phyloP scores from a whole-genome alignment of 73 alveolate genomes.

The Effrenium voratum region DNA sequence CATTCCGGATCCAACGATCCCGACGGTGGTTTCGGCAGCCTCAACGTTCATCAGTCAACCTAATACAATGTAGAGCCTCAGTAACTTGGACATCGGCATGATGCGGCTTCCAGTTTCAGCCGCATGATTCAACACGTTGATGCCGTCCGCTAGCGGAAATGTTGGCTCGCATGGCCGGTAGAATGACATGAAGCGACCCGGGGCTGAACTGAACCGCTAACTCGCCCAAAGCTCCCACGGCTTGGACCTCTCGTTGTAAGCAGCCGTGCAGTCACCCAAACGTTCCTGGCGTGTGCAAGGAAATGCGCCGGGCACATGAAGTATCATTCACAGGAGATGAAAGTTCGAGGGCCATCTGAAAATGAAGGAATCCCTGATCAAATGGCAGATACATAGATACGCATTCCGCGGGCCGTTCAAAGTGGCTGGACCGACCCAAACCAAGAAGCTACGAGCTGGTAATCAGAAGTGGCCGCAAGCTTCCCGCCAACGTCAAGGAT shows the following conservation, averaged over 20 bases:
- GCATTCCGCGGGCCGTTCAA: neutral
- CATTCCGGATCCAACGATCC: no score
- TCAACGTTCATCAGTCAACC: no score
- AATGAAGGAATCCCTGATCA: neutral
- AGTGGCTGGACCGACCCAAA: neutral
- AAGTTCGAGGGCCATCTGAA: neutral
- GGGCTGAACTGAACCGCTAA: no score
- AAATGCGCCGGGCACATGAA: neutral
- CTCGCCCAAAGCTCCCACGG: no score
- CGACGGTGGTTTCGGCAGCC: no score
- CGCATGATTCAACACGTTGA: no score
- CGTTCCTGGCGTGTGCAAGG: conserved; percentile 30
- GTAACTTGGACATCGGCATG: no score
- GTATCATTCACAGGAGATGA: neutral
- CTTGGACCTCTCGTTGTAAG: conserved; percentile 16
- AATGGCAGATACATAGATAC: neutral
- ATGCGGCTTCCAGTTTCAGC: no score
- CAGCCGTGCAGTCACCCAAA: conserved; percentile 72
- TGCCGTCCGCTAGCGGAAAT: no score
- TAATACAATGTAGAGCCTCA: no score
- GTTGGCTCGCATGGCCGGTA: no score
- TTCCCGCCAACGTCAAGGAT: neutral
- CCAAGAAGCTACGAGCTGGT: neutral
- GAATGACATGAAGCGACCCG: no score
- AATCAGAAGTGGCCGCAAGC: neutral